These are phyloP conservation scores for Metschnikowia sp. DNA, from an alignment of 805 yeast species.

Conservation along the genomic window DNA sequence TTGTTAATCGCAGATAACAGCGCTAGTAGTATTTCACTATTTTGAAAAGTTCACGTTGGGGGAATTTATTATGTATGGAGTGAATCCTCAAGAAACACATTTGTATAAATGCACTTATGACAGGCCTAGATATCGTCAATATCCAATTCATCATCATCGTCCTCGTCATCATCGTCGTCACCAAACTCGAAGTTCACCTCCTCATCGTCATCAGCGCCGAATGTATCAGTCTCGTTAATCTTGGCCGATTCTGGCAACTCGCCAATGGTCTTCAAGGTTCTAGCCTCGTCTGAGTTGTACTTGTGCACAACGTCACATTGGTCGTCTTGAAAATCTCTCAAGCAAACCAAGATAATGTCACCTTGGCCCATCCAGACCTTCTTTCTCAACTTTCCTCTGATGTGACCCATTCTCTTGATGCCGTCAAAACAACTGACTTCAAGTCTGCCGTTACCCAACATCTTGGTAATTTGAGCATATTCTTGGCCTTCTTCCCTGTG, in stretches of 20 bases:
- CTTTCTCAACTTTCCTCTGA: constrained; percentile 98
- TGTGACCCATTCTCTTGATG: constrained; percentile 89
- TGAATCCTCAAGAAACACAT: too few species aligned
- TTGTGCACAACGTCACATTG: constrained; percentile 98
- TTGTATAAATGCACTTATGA: constrained; percentile 4
- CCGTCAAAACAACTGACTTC: constrained; percentile 96
- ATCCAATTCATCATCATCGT: constrained; percentile 72
- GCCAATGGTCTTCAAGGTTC: constrained; percentile 91
- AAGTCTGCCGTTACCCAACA: constrained; percentile 97
- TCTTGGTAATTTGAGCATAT: constrained; percentile 95
- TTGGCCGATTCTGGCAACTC: constrained; percentile 96
- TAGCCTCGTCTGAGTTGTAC: constrained; percentile 96
- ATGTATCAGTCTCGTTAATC: constrained; percentile 96
- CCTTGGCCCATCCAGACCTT: constrained; percentile 99
- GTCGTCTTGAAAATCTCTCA: constrained; percentile 98
- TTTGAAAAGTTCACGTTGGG: too few species aligned
- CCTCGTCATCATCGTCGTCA: constrained; percentile 79
- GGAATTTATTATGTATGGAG: too few species aligned
- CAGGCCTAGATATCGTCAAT: constrained; percentile 80
- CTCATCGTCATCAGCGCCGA: constrained; percentile 94
- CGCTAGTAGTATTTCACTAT: too few species aligned
- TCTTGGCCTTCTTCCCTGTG: constrained; percentile 96
- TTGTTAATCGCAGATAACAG: too few species aligned
- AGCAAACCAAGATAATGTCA: constrained; percentile 90
- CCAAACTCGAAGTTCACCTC: constrained; percentile 98